phyloP scores from a whole-genome alignment of 352 stramenopile species.

The Aphanomyces cochlioides region DNA sequence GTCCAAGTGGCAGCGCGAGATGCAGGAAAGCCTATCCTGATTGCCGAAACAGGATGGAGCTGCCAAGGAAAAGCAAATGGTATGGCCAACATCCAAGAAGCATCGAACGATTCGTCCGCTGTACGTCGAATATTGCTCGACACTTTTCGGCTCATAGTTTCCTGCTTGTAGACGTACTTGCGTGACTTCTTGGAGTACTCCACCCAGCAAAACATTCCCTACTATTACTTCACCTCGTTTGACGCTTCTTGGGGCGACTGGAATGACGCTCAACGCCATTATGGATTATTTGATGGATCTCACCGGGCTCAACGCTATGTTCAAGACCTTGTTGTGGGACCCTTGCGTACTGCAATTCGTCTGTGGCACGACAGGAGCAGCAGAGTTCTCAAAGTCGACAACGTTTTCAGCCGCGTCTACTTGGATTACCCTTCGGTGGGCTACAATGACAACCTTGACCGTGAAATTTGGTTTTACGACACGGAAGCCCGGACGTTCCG shows the following conservation, averaged over 20 bases:
- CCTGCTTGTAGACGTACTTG: conserved; percentile 2
- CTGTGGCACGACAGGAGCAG: conserved; percentile 37
- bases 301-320: conserved; percentile 38
- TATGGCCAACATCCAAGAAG: conserved; percentile 34
- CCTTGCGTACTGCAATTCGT: not conserved
- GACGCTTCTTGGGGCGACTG: conserved; percentile 49
- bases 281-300: conserved; percentile 52
- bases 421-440: conserved; percentile 1
- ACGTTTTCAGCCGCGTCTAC: conserved; percentile 8
- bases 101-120: conserved; percentile 33
- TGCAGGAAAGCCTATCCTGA: conserved; percentile 55
- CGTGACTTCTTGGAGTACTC: conserved; percentile 61
- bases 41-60: conserved; percentile 65
- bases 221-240: conserved; percentile 75
- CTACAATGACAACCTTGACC: conserved; percentile 47
- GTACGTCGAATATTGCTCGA: not conserved
- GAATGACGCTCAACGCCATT: conserved; percentile 53
- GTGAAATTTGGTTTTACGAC: conserved; percentile 68
- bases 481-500: conserved; percentile 43
- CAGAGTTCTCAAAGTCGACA: conserved; percentile 35
- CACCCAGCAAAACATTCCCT: conserved; percentile 44
- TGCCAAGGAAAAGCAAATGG: conserved; percentile 34
- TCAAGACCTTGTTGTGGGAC: conserved; percentile 17
- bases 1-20: conserved; percentile 41
- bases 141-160: too few species aligned